These are phyloP conservation scores for Ceratonia siliqua DNA, from an alignment of 306 rosid species.

Conservation along the genomic window DNA sequence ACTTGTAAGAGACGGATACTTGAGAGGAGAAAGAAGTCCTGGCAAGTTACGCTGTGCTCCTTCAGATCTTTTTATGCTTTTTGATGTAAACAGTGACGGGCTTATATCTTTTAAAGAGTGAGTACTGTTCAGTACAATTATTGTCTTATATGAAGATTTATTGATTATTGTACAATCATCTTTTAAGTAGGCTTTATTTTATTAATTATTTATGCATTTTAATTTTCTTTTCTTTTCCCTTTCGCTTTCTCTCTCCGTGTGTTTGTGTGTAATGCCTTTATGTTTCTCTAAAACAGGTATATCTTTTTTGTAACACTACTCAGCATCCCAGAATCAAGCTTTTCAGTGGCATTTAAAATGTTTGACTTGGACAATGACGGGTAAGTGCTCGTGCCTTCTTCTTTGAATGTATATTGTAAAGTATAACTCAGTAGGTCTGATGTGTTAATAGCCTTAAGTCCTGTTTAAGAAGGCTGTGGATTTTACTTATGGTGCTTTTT, in stretches of 20 bases:
- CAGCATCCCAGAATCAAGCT: conserved; percentile 89
- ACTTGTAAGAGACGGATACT: conserved; percentile 87
- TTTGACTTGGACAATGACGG: conserved; percentile 74
- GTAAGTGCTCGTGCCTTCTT: conserved; percentile 49
- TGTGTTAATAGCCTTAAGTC: conserved; percentile 16
- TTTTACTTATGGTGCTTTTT: no score
- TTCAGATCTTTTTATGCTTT: conserved; percentile 83
- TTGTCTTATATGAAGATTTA: neutral
- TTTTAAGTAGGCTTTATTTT: no score
- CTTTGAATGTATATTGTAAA: conserved; percentile 1
- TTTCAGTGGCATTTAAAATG: conserved; percentile 75
- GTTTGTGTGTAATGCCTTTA: neutral
- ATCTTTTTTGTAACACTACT: conserved; percentile 85
- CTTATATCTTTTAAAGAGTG: conserved; percentile 88
- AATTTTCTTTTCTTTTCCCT: neutral
- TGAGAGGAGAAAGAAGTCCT: conserved; percentile 84
- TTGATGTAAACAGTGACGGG: conserved; percentile 74
- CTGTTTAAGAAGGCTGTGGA: no score
- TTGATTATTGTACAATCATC: no score
- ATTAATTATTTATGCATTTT: neutral
- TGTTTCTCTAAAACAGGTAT: conserved; percentile 59
- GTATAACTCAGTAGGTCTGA: neutral
- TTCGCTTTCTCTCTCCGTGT: neutral
- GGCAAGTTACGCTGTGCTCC: conserved; percentile 73
- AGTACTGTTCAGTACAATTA: conserved; percentile 37